Percentiles rank a stretch among this genome's conserved stretches.
Evolutionary conservation across 2,329 filamentous ascomycete species (phyloP).

Genomic region (Bipolaris cookei): DNA sequence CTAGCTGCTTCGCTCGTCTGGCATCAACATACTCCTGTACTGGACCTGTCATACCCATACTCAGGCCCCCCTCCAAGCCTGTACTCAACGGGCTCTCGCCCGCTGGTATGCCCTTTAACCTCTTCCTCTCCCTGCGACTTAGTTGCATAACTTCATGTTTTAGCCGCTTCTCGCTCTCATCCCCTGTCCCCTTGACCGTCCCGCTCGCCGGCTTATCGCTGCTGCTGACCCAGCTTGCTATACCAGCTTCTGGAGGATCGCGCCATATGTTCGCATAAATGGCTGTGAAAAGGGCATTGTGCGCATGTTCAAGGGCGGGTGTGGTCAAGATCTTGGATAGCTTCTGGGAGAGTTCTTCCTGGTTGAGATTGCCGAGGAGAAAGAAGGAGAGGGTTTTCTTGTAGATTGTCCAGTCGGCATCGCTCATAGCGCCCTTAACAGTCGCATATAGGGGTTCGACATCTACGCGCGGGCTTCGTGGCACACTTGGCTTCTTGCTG

Average conservation of each 20-base stretch:
- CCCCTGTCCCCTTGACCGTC: conserved; percentile 69
- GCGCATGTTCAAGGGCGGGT: conserved; percentile 62
- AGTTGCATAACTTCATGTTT: conserved; percentile 70
- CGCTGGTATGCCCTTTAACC: conserved; percentile 62
- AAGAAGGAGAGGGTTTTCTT: conserved; percentile 65
- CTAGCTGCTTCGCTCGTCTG: conserved; percentile 55
- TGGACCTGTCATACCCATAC: conserved; percentile 22
- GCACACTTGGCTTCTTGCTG: conserved; percentile 55
- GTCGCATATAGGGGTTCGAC: conserved; percentile 68
- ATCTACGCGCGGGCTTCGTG: conserved; percentile 65
- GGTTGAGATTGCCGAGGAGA: conserved; percentile 66
- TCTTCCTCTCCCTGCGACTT: conserved; percentile 64
- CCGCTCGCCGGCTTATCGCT: conserved; percentile 75
- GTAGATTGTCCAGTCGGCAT: conserved; percentile 64
- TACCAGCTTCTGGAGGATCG: conserved; percentile 66
- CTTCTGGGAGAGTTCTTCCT: conserved; percentile 64
- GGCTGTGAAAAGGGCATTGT: conserved; percentile 66
- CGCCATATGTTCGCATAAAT: conserved; percentile 65
- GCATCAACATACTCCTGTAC: conserved; percentile 48
- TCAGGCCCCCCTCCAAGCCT: conserved; percentile 15
- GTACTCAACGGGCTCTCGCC: conserved; percentile 27
- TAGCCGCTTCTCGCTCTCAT: conserved; percentile 67
- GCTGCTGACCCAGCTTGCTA: conserved; percentile 69
- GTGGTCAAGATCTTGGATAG: conserved; percentile 63
- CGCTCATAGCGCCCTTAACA: conserved; percentile 64